phyloP scores from a whole-genome alignment of 306 rosid genomes.

The Abrus pulchellus region DNA sequence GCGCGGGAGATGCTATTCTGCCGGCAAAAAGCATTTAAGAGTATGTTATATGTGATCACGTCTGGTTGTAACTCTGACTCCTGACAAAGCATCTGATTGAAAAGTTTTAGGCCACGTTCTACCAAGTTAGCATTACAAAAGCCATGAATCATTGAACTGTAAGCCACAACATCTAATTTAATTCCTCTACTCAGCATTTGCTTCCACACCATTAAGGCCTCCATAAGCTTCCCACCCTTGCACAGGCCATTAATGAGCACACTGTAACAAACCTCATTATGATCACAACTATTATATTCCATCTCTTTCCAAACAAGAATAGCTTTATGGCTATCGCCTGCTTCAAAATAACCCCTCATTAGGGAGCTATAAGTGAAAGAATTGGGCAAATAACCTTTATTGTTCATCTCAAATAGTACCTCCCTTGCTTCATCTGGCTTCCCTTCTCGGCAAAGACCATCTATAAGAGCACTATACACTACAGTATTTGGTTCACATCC shows the following conservation, averaged over 20 bases:
- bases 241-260: conserved; percentile 83
- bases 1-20: conserved; percentile 71
- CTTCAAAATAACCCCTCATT: conserved; percentile 79
- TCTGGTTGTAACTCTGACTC: conserved; percentile 74
- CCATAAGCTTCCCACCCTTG: conserved; percentile 74
- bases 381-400: conserved; percentile 71
- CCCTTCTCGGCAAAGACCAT: conserved; percentile 90
- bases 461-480: conserved; percentile 77
- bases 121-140: conserved; percentile 75
- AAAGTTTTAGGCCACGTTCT: conserved; percentile 86
- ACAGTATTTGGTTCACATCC: conserved; percentile 77
- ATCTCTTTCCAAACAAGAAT: conserved; percentile 87
- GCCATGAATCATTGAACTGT: conserved; percentile 94
- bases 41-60: conserved; percentile 83
- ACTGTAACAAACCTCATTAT: conserved; percentile 76
- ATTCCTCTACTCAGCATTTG: conserved; percentile 81
- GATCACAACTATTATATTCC: conserved; percentile 51
- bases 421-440: conserved; percentile 74
- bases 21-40: conserved; percentile 74
- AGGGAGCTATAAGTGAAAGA: conserved; percentile 79
- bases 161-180: conserved; percentile 89
- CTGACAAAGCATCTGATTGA: conserved; percentile 83
- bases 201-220: conserved; percentile 89
- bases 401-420: conserved; percentile 72
- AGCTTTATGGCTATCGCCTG: conserved; percentile 71